These are phyloP conservation scores for Phaseolus coccineus DNA, from an alignment of 331 rosid genomes.

Conservation along the genomic window DNA sequence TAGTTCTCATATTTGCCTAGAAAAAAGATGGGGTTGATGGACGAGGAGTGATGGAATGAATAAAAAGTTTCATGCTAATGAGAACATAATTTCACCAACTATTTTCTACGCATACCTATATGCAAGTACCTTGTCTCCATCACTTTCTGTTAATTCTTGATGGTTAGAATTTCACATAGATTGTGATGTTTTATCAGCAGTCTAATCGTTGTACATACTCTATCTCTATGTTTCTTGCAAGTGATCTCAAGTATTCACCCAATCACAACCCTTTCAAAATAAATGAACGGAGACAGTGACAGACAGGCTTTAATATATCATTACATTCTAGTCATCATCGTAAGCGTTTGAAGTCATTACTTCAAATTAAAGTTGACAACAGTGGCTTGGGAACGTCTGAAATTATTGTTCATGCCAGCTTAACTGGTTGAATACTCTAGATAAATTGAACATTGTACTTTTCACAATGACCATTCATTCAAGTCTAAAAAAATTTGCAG, in stretches of 20 bases:
- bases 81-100: conserved; percentile 38
- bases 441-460: conserved; percentile 16
- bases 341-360: conserved; percentile 20
- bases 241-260: conserved; percentile 2
- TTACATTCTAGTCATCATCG: conserved; percentile 17
- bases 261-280: background rate
- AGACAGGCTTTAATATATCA: conserved; percentile 2
- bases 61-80: background rate
- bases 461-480: conserved; percentile 15
- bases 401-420: conserved; percentile 20
- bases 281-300: background rate
- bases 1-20: background rate
- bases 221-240: conserved; percentile 27
- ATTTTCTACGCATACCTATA: conserved; percentile 30
- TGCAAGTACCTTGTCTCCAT: conserved; percentile 45
- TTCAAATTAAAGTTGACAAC: conserved; percentile 21
- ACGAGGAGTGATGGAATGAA: background rate
- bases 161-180: conserved; percentile 41
- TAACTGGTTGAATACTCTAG: conserved; percentile 34
- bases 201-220: conserved; percentile 38
- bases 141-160: conserved; percentile 52
- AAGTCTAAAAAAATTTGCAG: conserved; percentile 27
- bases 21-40: conserved; percentile 30
- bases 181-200: conserved; percentile 35
- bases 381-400: conserved; percentile 31